Evolutionary conservation across 441 rosid species (phyloP), one percentile per base, ranked within the genome.

Genomic region (Jatropha multifida): DNA sequence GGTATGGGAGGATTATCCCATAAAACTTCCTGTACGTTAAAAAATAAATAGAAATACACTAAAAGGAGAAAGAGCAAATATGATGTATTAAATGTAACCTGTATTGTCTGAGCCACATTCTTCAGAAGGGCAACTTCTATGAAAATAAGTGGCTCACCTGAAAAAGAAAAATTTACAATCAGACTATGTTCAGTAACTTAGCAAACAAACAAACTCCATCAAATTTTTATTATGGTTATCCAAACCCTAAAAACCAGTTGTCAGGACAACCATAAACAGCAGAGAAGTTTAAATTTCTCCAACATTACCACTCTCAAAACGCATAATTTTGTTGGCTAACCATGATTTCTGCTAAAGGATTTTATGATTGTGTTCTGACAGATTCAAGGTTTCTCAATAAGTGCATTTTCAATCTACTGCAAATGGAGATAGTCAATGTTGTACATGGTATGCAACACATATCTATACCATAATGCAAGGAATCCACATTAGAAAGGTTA

Each of bases 91-190:
- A 72, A 73, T 12, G 40, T 48, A 11, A 90, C 99, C 94, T 94
- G 97, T 88, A 96, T 90, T 58, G 94, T 88, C 83, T 86, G 84
- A 68, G 94, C 97, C 83, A 88, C 85, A 54, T 85, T 82, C 84
- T 88, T 91, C 81, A 90, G 79, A 73, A 96, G 95, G 38, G 96
- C 98, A 86, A 96, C 99, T 88, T 96, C 99, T 51, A 94, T 93
- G 84, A 93, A 96, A 78, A 96, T 93, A 79, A 96, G 99, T 20
- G 99, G 99, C 37, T 96, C 98, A 61, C 97, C 99, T 93, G 83
- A 73, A 74, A 74, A 42, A 67, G 71, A 70, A 67, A 41, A 68
- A 27, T 15, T 27, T 13, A 51, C 70, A 78, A 41, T 58, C 65
- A 76, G 48, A 69, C 41, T 20, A 17, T 4, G n/a, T 40, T 26